Conservation (phyloP, 2,329 filamentous ascomycete species). For the Fusarium pseudograminearum region DNA sequence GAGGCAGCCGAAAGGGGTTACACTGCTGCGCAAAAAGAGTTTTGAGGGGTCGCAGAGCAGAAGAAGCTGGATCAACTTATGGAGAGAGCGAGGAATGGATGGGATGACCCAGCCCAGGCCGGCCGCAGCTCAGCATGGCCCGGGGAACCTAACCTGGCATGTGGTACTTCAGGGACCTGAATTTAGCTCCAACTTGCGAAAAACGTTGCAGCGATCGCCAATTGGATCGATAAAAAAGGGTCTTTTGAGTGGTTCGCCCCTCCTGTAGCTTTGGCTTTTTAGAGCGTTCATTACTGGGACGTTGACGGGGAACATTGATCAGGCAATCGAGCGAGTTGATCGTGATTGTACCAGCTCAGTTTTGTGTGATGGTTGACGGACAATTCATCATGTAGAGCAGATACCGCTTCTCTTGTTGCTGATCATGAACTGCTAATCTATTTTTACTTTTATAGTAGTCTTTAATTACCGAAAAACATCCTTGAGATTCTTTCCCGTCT, state of each 20-base stretch:
- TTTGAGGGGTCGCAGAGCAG: conserved; percentile 33
- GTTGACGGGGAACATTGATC: neutral
- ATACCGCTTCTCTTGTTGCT: neutral
- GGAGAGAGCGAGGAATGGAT: neutral
- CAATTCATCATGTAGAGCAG: neutral
- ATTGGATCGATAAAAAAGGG: conserved; percentile 26
- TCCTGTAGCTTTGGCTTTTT: conserved; percentile 24
- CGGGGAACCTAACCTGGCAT: conserved; percentile 12
- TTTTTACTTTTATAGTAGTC: neutral
- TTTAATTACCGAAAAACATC: conserved; percentile 7
- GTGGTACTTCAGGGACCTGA: conserved; percentile 20
- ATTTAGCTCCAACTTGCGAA: conserved; percentile 18
- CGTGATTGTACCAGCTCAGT: neutral
- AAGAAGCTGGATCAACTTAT: conserved; percentile 3
- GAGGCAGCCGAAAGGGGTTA: conserved; percentile 29
- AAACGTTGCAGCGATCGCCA: conserved; percentile 25
- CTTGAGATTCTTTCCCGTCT: neutral
- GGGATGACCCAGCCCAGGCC: neutral
- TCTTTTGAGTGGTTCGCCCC: conserved; percentile 4
- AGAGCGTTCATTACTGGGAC: neutral
- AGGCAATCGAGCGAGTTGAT: neutral
- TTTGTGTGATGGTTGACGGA: neutral
- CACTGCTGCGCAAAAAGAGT: conserved; percentile 27
- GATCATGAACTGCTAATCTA: neutral
- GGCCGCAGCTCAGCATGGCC: neutral